phyloP scores from a whole-genome alignment of 1,139 yeast genomes.

The Nakaseomyces delphensis region DNA sequence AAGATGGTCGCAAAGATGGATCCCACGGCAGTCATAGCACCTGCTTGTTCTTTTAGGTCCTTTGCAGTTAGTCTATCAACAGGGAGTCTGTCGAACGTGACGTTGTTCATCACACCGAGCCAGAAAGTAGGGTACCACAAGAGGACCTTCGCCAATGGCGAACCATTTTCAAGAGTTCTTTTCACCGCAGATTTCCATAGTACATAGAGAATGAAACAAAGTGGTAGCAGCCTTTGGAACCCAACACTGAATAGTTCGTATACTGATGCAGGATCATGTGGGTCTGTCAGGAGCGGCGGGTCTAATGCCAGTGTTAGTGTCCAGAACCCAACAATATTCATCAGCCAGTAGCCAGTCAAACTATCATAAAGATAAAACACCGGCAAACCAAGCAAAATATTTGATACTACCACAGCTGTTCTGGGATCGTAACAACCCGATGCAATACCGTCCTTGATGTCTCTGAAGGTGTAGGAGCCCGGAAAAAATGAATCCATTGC shows the following conservation, averaged over 20 bases:
- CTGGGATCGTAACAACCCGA: constrained; percentile 63
- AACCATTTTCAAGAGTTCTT: constrained; percentile 34
- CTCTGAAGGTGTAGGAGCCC: constrained; percentile 54
- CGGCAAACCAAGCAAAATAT: constrained; percentile 53
- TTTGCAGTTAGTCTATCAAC: constrained; percentile 68
- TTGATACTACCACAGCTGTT: constrained; percentile 44
- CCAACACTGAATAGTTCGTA: constrained; percentile 62
- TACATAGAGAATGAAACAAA: constrained; percentile 60
- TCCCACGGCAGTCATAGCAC: constrained; percentile 60
- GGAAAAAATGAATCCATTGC: constrained; percentile 68
- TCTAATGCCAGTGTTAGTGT: constrained; percentile 72
- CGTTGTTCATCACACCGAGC: constrained; percentile 77
- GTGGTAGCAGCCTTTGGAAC: constrained; percentile 66
- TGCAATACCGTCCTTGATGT: constrained; percentile 27
- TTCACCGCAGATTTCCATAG: constrained; percentile 55
- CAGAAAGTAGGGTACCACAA: constrained; percentile 78
- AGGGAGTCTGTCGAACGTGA: constrained; percentile 81
- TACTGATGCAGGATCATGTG: constrained; percentile 44
- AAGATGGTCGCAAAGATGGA: constrained; percentile 41
- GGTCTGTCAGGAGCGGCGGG: constrained; percentile 62
- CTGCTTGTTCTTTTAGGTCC: constrained; percentile 68
- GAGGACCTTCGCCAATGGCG: constrained; percentile 46
- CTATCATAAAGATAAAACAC: constrained; percentile 51
- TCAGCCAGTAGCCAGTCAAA: constrained; percentile 51
- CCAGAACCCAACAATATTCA: constrained; percentile 73